phyloP scores from a whole-genome alignment of 257 asterid species.

The Misopates orontium region DNA sequence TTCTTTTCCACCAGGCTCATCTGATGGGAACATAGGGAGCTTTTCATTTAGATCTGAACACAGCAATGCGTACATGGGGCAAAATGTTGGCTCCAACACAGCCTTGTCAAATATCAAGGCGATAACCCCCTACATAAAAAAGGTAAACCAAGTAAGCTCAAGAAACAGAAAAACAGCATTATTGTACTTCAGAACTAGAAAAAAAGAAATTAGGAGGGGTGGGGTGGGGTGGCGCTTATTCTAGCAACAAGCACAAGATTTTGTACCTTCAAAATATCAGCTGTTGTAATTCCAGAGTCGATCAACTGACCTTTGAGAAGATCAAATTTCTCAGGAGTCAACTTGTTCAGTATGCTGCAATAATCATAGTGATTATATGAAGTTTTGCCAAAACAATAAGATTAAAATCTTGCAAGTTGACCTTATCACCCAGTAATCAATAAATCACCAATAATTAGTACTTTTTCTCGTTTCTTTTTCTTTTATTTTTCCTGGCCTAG shows the following conservation, averaged over 20 bases:
- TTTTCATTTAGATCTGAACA: slow-evolving; percentile 84
- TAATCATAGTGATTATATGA: slow-evolving; percentile 24
- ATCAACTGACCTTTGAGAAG: slow-evolving; percentile 87
- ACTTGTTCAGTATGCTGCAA: slow-evolving; percentile 87
- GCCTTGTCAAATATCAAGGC: slow-evolving; percentile 96
- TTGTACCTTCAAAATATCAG: slow-evolving; percentile 81
- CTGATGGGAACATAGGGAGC: slow-evolving; percentile 92
- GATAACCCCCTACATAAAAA: slow-evolving; percentile 63
- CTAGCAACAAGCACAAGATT: background rate
- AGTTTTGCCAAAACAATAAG: background rate
- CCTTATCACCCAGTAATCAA: background rate
- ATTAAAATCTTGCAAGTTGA: background rate
- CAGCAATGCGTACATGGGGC: slow-evolving; percentile 89
- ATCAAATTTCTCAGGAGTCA: slow-evolving; percentile 96
- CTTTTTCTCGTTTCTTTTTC: background rate
- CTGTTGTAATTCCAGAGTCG: slow-evolving; percentile 87
- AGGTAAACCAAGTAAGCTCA: slow-evolving; percentile 13
- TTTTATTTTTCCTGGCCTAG: background rate
- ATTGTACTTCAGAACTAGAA: background rate
- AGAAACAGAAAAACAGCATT: background rate
- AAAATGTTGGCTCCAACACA: slow-evolving; percentile 89
- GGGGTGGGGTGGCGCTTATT: background rate
- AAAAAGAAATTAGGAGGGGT: slow-evolving; percentile 1
- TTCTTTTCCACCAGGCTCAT: slow-evolving; percentile 84
- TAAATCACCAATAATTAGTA: background rate